Conservation (phyloP, 306 rosid genomes). For the Urtica urens region DNA sequence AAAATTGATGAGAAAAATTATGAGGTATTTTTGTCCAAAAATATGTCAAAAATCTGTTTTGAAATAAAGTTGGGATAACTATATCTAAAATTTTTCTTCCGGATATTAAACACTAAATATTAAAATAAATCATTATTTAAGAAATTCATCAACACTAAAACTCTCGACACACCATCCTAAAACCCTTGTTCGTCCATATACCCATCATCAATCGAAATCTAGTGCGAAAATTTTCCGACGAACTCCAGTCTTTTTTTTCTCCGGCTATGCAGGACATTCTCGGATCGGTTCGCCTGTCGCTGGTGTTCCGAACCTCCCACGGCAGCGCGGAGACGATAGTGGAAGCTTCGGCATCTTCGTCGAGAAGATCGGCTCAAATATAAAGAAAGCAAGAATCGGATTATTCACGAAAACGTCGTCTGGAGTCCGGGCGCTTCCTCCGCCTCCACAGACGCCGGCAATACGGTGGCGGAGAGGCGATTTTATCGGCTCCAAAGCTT, state of each 20-base stretch:
- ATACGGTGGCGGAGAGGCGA: constrained; percentile 93
- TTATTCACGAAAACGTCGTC: constrained; percentile 36
- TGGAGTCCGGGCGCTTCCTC: constrained; percentile 29
- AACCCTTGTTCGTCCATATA: neutral
- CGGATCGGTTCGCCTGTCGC: constrained; percentile 77
- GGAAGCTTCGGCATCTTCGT: constrained; percentile 46
- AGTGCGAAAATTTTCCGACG: neutral
- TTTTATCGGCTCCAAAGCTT: constrained; percentile 81
- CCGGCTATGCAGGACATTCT: constrained; percentile 67
- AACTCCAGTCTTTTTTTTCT: neutral
- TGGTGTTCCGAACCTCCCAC: constrained; percentile 35
- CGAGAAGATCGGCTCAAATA: constrained; percentile 60
- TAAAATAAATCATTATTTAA: too few relatives aligned
- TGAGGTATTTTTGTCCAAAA: too few relatives aligned
- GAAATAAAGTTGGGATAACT: too few relatives aligned
- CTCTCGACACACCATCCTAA: too few relatives aligned
- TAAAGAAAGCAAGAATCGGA: constrained; percentile 64
- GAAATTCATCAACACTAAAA: too few relatives aligned
- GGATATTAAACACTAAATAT: too few relatives aligned
- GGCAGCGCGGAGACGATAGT: constrained; percentile 32
- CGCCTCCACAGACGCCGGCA: constrained; percentile 33
- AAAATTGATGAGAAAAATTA: too few relatives aligned
- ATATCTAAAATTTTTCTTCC: too few relatives aligned
- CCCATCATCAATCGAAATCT: neutral
- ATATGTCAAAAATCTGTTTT: too few relatives aligned